phyloP scores from a whole-genome alignment of 768 basidiomycete genomes.

The Mycena kentingensis region DNA sequence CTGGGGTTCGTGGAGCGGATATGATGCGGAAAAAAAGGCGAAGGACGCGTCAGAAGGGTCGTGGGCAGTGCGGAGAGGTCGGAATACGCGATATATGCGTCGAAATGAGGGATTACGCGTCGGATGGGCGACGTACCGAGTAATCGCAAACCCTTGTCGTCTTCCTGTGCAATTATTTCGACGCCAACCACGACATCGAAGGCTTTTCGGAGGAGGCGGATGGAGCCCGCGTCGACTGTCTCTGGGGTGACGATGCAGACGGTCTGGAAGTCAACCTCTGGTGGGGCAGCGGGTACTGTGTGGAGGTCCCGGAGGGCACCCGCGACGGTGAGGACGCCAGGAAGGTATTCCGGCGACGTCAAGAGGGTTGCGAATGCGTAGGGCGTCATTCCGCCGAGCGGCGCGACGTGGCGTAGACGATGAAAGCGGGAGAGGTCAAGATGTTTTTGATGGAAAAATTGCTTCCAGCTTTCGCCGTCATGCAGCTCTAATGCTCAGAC shows the following conservation, averaged over 20 bases:
- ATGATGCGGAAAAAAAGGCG: constrained; percentile 4
- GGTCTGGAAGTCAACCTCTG: constrained; percentile 72
- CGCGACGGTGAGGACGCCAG: constrained; percentile 85
- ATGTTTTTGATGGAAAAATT: background rate
- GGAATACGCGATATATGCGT: constrained; percentile 24
- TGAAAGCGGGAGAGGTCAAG: constrained; percentile 24
- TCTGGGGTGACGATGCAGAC: constrained; percentile 95
- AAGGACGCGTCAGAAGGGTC: constrained; percentile 21
- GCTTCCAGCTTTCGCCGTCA: no score
- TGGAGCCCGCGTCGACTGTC: constrained; percentile 79
- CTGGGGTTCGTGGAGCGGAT: constrained; percentile 9
- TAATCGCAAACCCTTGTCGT: constrained; percentile 66
- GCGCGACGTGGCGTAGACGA: no score
- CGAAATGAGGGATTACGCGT: background rate
- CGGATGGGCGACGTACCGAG: constrained; percentile 65
- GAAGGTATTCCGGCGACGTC: constrained; percentile 90
- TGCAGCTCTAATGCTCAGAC: background rate
- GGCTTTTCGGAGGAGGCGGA: constrained; percentile 75
- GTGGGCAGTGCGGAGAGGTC: background rate
- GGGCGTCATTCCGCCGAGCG: no score
- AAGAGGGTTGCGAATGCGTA: constrained; percentile 91
- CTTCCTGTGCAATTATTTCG: constrained; percentile 77
- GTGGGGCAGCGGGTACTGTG: constrained; percentile 53
- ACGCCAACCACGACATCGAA: constrained; percentile 91
- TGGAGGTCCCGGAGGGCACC: constrained; percentile 85